These are phyloP conservation scores for Yamadazyma atmosphaerica DNA, from an alignment of 1,139 yeast species.

Conservation along the genomic window DNA sequence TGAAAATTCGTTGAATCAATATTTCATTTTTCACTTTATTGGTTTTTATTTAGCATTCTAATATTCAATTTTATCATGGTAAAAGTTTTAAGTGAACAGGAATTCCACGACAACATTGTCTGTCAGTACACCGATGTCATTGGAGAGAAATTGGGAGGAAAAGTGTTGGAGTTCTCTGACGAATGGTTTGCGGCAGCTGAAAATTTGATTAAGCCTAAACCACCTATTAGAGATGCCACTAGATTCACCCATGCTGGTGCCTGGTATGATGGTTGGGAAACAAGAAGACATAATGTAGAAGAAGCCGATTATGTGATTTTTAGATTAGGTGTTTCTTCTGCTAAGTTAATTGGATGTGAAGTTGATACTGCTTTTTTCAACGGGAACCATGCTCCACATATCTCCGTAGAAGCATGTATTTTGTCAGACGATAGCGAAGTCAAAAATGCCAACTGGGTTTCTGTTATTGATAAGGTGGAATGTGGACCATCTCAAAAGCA, in stretches of 20 bases:
- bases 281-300: slow-evolving; percentile 83
- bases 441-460: slow-evolving; percentile 58
- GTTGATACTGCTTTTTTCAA: slow-evolving; percentile 90
- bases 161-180: slow-evolving; percentile 67
- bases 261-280: slow-evolving; percentile 99
- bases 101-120: slow-evolving; percentile 47
- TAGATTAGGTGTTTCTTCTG: slow-evolving; percentile 81
- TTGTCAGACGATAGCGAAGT: slow-evolving; percentile 32
- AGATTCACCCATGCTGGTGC: slow-evolving; percentile 84
- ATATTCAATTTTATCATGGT: slow-evolving; percentile 21
- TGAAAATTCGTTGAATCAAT: background rate
- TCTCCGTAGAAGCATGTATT: slow-evolving; percentile 77
- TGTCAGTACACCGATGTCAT: slow-evolving; percentile 67
- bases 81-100: slow-evolving; percentile 31
- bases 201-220: slow-evolving; percentile 76
- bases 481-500: slow-evolving; percentile 91
- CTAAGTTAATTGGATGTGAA: slow-evolving; percentile 77
- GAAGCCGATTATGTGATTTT: slow-evolving; percentile 87
- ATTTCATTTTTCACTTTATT: background rate
- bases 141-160: slow-evolving; percentile 81
- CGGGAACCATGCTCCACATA: slow-evolving; percentile 92
- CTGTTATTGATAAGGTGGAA: slow-evolving; percentile 64
- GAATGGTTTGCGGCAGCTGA: slow-evolving; percentile 97
- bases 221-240: slow-evolving; percentile 80
- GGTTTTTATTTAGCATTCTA: background rate